Evolutionary conservation across 2,329 filamentous ascomycete genomes (phyloP), one percentile per base, ranked within the genome.

Genomic region (Pestalotiopsis sp.): DNA sequence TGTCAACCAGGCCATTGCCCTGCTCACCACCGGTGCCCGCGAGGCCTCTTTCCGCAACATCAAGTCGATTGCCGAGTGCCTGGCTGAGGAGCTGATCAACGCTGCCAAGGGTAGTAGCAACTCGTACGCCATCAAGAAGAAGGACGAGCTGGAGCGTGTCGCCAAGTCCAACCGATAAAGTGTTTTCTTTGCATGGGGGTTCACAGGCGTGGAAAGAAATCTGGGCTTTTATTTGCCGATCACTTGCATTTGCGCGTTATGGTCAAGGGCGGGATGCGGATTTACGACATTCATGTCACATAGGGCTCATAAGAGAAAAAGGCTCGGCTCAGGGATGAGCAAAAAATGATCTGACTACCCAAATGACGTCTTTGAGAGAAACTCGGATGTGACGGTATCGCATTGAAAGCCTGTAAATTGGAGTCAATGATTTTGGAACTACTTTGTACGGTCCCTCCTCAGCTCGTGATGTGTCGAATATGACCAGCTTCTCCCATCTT

Each of bases 81-180:
- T 99, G 81, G 96, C 96, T 83, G 97, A 99, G 88, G 96, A 99
- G 92, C 91, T 99, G 85, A 98, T 99, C 92, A 99, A 99, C 91
- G 97, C 97, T 84, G 97, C 97, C 86, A 99, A 99, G 94, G 96
- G 96, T 82, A 97, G 93, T 92, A 97, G 93, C 88, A 99, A 99
- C 94, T 98, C 95, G 78, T 99, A 98, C 86, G 96, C 97, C 82
- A 99, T 99, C 92, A 99, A 99, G 94, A 99, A 99, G 94, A 99
- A 99, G 95, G 96, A 99, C 86, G 97, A 99, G 93, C 87, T 99
- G 88, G 96, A 99, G 93, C 96, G 96, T 96, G 96, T 99, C 81
- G 96, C 96, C 88, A 99, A 99, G 94, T 94, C 91, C 91, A 99
- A 99, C 92, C 93, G 96, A 92, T 99, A 98, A 95, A 95, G 70